These are phyloP conservation scores for Metschnikowia gruessii DNA, from an alignment of 805 yeast species.

Conservation along the genomic window DNA sequence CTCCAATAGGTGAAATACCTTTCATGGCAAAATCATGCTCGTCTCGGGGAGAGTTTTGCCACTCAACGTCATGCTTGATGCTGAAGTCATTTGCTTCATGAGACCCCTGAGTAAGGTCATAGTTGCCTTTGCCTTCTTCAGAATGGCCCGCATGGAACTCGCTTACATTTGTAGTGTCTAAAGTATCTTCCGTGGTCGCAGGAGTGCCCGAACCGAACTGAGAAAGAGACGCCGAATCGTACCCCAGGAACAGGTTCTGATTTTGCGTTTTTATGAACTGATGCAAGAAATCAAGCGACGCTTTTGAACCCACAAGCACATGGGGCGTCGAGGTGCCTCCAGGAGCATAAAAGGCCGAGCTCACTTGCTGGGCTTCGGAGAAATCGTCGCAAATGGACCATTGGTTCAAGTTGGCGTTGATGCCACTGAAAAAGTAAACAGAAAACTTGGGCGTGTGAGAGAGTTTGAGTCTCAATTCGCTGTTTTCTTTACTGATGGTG, in stretches of 20 bases:
- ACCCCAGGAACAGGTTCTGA: constrained; percentile 8
- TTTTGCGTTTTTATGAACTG: constrained; percentile 49
- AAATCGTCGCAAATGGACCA: constrained; percentile 85
- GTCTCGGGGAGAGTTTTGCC: constrained; percentile 12
- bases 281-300: constrained; percentile 51
- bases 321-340: constrained; percentile 64
- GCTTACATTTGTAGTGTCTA: neutral
- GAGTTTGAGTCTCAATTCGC: constrained; percentile 49
- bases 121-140: neutral
- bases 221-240: neutral
- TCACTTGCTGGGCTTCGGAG: constrained; percentile 79
- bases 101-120: neutral
- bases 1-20: constrained; percentile 10
- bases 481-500: constrained; percentile 38
- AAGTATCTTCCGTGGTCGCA: neutral
- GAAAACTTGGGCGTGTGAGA: constrained; percentile 73
- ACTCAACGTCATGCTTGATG: constrained; percentile 12
- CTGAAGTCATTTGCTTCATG: constrained; percentile 9
- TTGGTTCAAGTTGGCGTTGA: constrained; percentile 52
- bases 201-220: neutral
- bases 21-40: constrained; percentile 13
- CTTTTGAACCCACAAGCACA: constrained; percentile 56
- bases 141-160: neutral
- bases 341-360: constrained; percentile 55
- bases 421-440: constrained; percentile 63